A percentile compares a stretch with the other conserved stretches of the same genome.
These are phyloP conservation scores for Baudoinia panamericana DNA, from an alignment of 495 filamentous ascomycete genomes.

Conservation along the genomic window DNA sequence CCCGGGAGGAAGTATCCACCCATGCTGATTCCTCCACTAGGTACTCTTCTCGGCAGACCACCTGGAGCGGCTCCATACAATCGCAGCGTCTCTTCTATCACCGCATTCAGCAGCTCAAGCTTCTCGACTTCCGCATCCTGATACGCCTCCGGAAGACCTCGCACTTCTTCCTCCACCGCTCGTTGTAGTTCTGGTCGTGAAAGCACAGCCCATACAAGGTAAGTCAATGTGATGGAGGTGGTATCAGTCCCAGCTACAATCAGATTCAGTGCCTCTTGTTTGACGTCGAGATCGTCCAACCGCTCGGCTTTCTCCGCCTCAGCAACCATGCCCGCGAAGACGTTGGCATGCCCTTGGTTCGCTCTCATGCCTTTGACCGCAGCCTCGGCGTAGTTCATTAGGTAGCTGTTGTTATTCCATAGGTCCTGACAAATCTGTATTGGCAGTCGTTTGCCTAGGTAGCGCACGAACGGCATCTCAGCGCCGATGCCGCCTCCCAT, in stretches of 20 bases:
- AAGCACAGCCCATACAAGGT: constrained; percentile 31
- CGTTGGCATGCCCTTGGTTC: neutral
- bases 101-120: constrained; percentile 37
- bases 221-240: constrained; percentile 35
- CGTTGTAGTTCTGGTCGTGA: constrained; percentile 26
- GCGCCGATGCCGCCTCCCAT: constrained; percentile 13
- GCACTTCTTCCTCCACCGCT: constrained; percentile 34
- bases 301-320: constrained; percentile 17
- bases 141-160: constrained; percentile 28
- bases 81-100: constrained; percentile 25
- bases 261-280: constrained; percentile 32
- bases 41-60: constrained; percentile 18
- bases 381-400: constrained; percentile 6
- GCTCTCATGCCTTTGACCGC: constrained; percentile 10
- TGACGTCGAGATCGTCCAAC: constrained; percentile 32
- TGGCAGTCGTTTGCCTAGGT: constrained; percentile 7
- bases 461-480: constrained; percentile 11
- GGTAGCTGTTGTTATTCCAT: constrained; percentile 4
- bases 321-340: constrained; percentile 15
- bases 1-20: constrained; percentile 19
- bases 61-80: constrained; percentile 22
- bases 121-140: constrained; percentile 28
- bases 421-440: constrained; percentile 1
- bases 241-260: constrained; percentile 42
- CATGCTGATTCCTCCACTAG: constrained; percentile 12